Evolutionary conservation across 2,329 filamentous ascomycete species (phyloP).

Genomic region (Ophiognomonia clavigignenti-juglandacearum): DNA sequence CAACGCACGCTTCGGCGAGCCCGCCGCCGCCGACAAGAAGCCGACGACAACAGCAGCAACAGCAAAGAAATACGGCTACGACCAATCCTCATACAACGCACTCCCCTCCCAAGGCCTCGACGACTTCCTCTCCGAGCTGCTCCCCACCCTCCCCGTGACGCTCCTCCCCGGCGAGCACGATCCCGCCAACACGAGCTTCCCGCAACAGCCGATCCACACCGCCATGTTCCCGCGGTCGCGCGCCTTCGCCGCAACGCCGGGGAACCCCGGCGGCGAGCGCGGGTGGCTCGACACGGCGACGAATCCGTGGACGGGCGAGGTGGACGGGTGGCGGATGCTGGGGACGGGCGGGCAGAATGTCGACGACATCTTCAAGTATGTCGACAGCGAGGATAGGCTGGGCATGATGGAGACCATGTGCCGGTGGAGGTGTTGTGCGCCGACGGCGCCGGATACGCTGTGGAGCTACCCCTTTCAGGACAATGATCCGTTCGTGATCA

Average conservation of each 20-base stretch:
- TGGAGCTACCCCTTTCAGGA: constrained; percentile 98
- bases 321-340: constrained; percentile 85
- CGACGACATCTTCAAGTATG: constrained; percentile 89
- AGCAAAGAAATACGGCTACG: constrained; percentile 89
- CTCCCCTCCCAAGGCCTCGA: constrained; percentile 81
- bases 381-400: constrained; percentile 70
- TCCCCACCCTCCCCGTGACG: constrained; percentile 84
- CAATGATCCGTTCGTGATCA: constrained; percentile 84
- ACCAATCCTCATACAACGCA: constrained; percentile 81
- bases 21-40: constrained; percentile 28
- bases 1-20: constrained; percentile 1
- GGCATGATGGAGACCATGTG: constrained; percentile 94
- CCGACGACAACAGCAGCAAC: too few relatives aligned
- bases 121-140: constrained; percentile 70
- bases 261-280: constrained; percentile 37
- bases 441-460: constrained; percentile 91
- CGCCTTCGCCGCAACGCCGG: constrained; percentile 54
- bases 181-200: constrained; percentile 83
- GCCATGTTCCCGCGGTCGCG: constrained; percentile 82
- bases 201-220: constrained; percentile 87
- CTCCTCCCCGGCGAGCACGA: constrained; percentile 80
- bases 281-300: constrained; percentile 87
- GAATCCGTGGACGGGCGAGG: constrained; percentile 87
- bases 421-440: constrained; percentile 84
- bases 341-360: constrained; percentile 90